Evolutionary conservation across 768 basidiomycete species (phyloP), one percentile per base, ranked within the genome.

Genomic region (Serendipita indica): DNA sequence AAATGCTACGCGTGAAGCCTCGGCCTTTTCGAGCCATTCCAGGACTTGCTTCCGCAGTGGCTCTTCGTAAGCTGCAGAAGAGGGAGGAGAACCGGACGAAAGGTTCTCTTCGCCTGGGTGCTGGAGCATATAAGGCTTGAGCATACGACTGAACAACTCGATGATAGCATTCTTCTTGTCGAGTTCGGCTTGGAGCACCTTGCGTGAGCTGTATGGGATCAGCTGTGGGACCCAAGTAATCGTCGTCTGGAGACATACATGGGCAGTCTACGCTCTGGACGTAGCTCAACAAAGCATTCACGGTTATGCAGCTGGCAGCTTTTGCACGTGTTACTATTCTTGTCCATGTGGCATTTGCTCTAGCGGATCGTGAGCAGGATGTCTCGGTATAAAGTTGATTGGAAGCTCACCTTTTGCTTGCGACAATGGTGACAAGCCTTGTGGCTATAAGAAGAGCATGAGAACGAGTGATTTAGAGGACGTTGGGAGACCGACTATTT

Each of bases 21-120:
- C n/a, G n/a, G n/a, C n/a, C n/a, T n/a, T n/a, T n/a, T 54, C 49
- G 49, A 54, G 49, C 49, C 49, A 54, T 28, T 54, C 49, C 22
- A 54, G 49, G 49, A 54, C 49, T 54, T 54, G 49, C 10, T 33
- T 27, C 10, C 49, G 20, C 25, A 54, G 25, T 4, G 49, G 49
- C n/a, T 54, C 49, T 27, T 54, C 49, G 25, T 54, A 28, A 7
- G 49, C 49, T 27, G 49, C 49, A 12, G 49, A 54, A 18, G 49
- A 54, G 4, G 49, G 49, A 22, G 49, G 49, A 18, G 49, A 54
- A 20, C 49, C 49, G 22, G 49, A 54, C 3, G 49, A 54, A 28
- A 3, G 10, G 10, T 10, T 28, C 7, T 30, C 16, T 4, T 16
- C 16, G 13, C 13, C 12, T 12, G 49, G 25, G 32, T 27, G n/a